Evolutionary conservation across 306 rosid species (phyloP).

Genomic region (Cucumis hystrix): DNA sequence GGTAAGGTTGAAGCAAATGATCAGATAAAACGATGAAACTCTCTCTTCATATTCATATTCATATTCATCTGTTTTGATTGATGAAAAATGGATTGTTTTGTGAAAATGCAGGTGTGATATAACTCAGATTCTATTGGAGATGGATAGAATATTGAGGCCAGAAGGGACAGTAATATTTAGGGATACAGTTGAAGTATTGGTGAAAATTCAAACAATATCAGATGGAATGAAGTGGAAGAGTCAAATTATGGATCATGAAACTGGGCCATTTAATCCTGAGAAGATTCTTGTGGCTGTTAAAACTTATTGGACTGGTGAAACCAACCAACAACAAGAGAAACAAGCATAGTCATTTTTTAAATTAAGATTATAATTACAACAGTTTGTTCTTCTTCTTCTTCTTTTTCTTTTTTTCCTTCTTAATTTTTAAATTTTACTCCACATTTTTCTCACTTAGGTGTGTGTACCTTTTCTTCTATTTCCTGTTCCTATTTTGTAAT

Average conservation of each 20-base stretch:
- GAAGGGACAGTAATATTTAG: conserved; percentile 85
- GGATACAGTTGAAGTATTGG: conserved; percentile 63
- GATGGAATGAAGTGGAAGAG: conserved; percentile 81
- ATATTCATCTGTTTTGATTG: background rate
- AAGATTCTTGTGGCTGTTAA: conserved; percentile 73
- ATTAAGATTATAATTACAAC: conserved; percentile 5
- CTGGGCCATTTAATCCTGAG: conserved; percentile 92
- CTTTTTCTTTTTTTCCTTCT: background rate
- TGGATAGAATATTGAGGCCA: conserved; percentile 89
- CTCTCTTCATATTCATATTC: too few relatives aligned
- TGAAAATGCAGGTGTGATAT: conserved; percentile 55
- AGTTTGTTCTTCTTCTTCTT: background rate
- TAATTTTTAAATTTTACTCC: background rate
- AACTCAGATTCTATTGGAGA: conserved; percentile 53
- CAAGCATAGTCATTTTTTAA: background rate
- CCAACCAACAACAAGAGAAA: conserved; percentile 11
- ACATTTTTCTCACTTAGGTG: background rate
- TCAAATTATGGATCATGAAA: conserved; percentile 80
- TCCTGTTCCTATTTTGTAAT: background rate
- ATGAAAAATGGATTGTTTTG: background rate
- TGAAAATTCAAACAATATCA: conserved; percentile 52
- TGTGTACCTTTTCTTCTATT: background rate
- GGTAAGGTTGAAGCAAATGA: conserved; percentile 17
- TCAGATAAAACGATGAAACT: too few relatives aligned
- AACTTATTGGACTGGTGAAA: conserved; percentile 67